Evolutionary conservation across 495 filamentous ascomycete genomes (phyloP), one percentile per base, ranked within the genome.

Genomic region (Parmelia sp.): DNA sequence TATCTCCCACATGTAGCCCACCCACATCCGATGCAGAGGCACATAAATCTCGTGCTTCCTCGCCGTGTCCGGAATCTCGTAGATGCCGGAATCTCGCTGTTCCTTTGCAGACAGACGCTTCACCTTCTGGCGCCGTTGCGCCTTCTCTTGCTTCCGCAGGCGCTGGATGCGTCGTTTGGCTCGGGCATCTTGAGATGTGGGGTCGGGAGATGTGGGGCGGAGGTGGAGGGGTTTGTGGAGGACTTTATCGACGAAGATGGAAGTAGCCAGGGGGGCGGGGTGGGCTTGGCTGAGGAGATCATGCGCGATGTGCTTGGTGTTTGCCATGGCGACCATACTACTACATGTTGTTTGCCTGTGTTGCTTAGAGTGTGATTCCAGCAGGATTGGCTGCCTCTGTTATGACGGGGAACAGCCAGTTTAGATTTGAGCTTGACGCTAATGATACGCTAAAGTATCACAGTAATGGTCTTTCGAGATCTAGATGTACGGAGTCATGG

Each of bases 201-300:
- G 79, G 8, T 79, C 78, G 21, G 90, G 85, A 0, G 86, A 86
- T 31, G 88, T 86, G 19, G 91, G 86, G 47, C 84, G 83, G 0
- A 97, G 85, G 73, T 84, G 84, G 67, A 98, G 86, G 0, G 91
- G 90, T 65, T 90, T 90, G 67, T 89, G 84, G 67, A 88, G 84
- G 71, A 97, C 80, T 73, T 91, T 90, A 61, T 94, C 88, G 62
- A 82, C 80, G 80, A 89, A 90, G 78, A 96, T 88, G 10, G 81
- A 76, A 14, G 75, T 73, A 27, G 90, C 86, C 62, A 81, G 84
- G 51, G 84, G 80, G 27, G 90, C 84, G 39, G 86, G 84, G 78
- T 94, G 88, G 27, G 90, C 90, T 67, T 86, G 86, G 12, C 76
- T 68, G 65, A 97, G 88, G 45, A 97, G 85, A 9, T 73, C 72